Evolutionary conservation across 805 yeast species (phyloP).

Genomic region (Starmerella scarabaei): DNA sequence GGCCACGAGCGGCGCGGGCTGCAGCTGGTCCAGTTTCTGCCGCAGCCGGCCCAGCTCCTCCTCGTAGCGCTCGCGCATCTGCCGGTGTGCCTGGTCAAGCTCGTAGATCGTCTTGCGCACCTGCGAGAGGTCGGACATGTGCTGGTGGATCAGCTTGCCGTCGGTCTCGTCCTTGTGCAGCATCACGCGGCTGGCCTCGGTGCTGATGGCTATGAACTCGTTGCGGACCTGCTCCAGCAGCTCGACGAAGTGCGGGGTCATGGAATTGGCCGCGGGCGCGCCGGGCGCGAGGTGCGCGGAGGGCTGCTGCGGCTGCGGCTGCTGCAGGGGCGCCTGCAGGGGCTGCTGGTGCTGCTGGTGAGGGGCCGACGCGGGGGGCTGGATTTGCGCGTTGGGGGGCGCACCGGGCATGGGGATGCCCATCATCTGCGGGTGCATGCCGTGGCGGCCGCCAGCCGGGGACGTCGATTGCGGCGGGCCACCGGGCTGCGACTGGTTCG

Average conservation of each 20-base stretch:
- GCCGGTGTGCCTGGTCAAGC: conserved; percentile 84
- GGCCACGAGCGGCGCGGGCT: conserved; percentile 14
- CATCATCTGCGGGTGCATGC: no score
- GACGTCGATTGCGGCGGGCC: conserved; percentile 1
- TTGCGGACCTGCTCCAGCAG: conserved; percentile 81
- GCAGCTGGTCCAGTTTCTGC: conserved; percentile 52
- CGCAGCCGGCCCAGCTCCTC: conserved; percentile 80
- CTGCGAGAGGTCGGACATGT: conserved; percentile 83
- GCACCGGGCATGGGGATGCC: background rate
- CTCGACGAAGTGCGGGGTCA: conserved; percentile 42
- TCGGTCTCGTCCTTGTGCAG: conserved; percentile 90
- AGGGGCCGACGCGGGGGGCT: background rate
- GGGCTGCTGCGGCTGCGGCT: conserved; percentile 7
- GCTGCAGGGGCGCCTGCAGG: conserved; percentile 9
- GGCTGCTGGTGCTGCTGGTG: conserved; percentile 10
- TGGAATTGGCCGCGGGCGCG: conserved; percentile 3
- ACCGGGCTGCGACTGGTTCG: background rate
- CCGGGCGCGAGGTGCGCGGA: conserved; percentile 8
- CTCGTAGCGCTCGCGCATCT: conserved; percentile 90
- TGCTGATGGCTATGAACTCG: conserved; percentile 74
- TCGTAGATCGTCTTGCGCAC: conserved; percentile 90
- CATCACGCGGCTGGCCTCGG: conserved; percentile 74
- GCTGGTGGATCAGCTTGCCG: conserved; percentile 65
- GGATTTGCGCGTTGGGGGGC: conserved; percentile 1
- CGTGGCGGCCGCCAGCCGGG: no score